These are phyloP conservation scores for Vigna unguiculata DNA, from an alignment of 306 rosid genomes.

Conservation along the genomic window DNA sequence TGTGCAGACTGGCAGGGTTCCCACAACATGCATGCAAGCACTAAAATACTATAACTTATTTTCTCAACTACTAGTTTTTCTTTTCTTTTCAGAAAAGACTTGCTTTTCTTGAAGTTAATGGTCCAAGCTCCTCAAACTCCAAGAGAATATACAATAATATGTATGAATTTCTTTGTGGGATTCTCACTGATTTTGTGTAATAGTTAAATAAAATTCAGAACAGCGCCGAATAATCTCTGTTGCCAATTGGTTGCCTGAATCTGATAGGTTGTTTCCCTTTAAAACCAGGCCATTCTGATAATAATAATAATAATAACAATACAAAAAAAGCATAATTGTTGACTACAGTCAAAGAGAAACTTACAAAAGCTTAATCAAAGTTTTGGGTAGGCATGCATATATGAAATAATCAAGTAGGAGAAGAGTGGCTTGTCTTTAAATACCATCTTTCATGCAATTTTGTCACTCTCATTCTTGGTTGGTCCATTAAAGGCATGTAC, in stretches of 20 bases:
- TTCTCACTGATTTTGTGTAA: slow-evolving; percentile 38
- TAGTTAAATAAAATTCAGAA: slow-evolving; percentile 32
- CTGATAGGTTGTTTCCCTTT: slow-evolving; percentile 39
- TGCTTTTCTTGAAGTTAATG: slow-evolving; percentile 24
- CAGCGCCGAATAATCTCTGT: slow-evolving; percentile 39
- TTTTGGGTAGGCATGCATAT: slow-evolving; percentile 38
- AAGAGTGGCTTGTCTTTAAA: slow-evolving; percentile 36
- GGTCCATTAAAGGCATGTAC: slow-evolving; percentile 35
- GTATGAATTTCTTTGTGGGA: slow-evolving; percentile 44
- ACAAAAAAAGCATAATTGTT: background rate
- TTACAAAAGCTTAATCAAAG: slow-evolving; percentile 48
- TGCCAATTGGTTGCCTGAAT: slow-evolving; percentile 47
- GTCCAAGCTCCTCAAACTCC: slow-evolving; percentile 49
- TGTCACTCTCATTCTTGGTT: slow-evolving; percentile 36
- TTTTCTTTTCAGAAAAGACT: background rate
- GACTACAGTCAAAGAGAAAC: slow-evolving; percentile 46
- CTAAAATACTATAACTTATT: slow-evolving; percentile 36
- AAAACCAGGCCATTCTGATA: slow-evolving; percentile 41
- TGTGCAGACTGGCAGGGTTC: slow-evolving; percentile 48
- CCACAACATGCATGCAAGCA: slow-evolving; percentile 55
- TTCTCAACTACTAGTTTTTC: slow-evolving; percentile 7
- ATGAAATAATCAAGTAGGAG: slow-evolving; percentile 34
- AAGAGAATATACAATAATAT: slow-evolving; percentile 40
- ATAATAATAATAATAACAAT: background rate
- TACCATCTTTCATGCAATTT: slow-evolving; percentile 33